Percentiles rank a stretch among this genome's conserved stretches.
phyloP scores from a whole-genome alignment of 1,284 basidiomycete genomes.

The Heliocybe sulcata region DNA sequence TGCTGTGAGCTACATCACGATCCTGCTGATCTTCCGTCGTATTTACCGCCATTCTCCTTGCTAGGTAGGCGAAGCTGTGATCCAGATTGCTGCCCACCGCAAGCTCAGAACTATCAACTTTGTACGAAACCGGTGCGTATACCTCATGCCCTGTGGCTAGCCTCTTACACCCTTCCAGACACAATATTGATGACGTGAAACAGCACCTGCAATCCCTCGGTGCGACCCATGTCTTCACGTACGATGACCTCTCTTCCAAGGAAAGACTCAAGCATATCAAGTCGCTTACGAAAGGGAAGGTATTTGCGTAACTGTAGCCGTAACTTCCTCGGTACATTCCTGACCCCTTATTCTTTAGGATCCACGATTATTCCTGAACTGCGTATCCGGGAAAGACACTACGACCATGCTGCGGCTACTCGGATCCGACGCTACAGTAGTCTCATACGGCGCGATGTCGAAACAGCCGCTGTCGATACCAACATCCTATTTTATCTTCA shows the following conservation, averaged over 20 bases:
- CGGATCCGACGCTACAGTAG: slow-evolving; percentile 58
- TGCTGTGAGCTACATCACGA: slow-evolving; percentile 40
- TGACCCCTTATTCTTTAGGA: slow-evolving; percentile 23
- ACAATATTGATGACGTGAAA: slow-evolving; percentile 44
- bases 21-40: neutral
- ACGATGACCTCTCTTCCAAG: slow-evolving; percentile 61
- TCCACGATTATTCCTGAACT: slow-evolving; percentile 70
- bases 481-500: slow-evolving; percentile 78
- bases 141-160: neutral
- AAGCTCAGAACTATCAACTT: slow-evolving; percentile 74
- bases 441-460: slow-evolving; percentile 88
- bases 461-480: slow-evolving; percentile 75
- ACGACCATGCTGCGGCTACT: slow-evolving; percentile 61
- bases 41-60: slow-evolving; percentile 5
- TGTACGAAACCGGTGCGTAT: slow-evolving; percentile 65
- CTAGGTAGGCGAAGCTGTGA: slow-evolving; percentile 73
- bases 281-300: slow-evolving; percentile 29
- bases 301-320: slow-evolving; percentile 23
- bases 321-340: slow-evolving; percentile 5
- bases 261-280: slow-evolving; percentile 7
- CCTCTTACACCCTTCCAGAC: slow-evolving; percentile 26
- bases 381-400: slow-evolving; percentile 69
- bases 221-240: slow-evolving; percentile 68
- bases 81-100: slow-evolving; percentile 67
- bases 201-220: slow-evolving; percentile 50